Evolutionary conservation across 1,139 yeast species (phyloP), one percentile per base, ranked within the genome.

Genomic region (Taiozyma onychis): DNA sequence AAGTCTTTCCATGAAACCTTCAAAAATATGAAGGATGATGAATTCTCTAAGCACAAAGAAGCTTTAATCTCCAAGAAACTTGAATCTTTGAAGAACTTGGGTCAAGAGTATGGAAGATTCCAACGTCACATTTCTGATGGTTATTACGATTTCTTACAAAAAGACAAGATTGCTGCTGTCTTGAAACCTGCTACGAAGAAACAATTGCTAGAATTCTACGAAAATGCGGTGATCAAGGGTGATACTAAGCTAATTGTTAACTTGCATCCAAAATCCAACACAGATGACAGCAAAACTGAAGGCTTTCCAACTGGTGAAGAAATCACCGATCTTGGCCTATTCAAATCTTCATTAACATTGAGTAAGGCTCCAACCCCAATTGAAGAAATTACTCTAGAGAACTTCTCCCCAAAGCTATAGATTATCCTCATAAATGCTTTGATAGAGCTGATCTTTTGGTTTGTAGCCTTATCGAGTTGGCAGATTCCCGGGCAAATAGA

Each of bases 51-150:
- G 56, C 88, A 85, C 66, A 84, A 86, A 50, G 77, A 75, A 48
- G 85, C 97, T 0, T 74, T 91, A 51, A 76, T 81, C 50, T 69
- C 79, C 53, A 80, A 81, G 63, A 82, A 88, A 60, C 69, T 79
- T 46, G 86, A 87, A 59, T 88, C 86, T 63, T 74, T 80, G 61
- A 88, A 88, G 67, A 90, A 88, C 59, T 73, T 91, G 66, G 71
- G 73, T 47, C 97, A 91, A 63, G 98, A 93, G 67, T 75, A 83
- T 39, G 65, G 71, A 26, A 73, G 84, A 57, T 85, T 80, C 65
- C 83, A 89, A 81, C 73, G 76, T 51, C 76, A 81, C 21, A 85
- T 93, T 51, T 77, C 79, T 41, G 76, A 81, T 51, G 97, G 97
- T 5, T 86, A 74, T 66, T 89, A 85, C 64, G 88, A 91, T 65